phyloP scores from a whole-genome alignment of 371 early-diverging fungal species.

The Syncephalastrum sp. region DNA sequence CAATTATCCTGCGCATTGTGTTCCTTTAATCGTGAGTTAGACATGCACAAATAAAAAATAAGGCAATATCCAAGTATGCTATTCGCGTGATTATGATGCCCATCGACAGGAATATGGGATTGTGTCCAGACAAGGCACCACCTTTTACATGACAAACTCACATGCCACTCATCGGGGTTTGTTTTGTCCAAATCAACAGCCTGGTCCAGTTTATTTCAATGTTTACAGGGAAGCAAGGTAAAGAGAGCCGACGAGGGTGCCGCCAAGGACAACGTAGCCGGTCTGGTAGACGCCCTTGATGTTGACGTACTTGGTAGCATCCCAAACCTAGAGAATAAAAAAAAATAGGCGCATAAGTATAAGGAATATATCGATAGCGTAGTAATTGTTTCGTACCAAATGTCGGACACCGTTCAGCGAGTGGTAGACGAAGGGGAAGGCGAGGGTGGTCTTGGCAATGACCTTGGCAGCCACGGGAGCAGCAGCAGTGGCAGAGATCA shows the following conservation, averaged over 20 bases:
- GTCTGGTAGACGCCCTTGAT: constrained; percentile 80
- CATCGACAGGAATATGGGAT: too few species aligned
- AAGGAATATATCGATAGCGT: too few species aligned
- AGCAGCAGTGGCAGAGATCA: constrained; percentile 48
- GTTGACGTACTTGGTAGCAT: constrained; percentile 65
- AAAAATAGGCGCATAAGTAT: too few species aligned
- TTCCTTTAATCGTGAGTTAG: too few species aligned
- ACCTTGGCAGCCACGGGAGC: constrained; percentile 49
- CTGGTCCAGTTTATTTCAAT: not conserved
- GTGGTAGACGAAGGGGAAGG: constrained; percentile 83
- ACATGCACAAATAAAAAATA: too few species aligned
- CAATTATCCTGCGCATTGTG: too few species aligned
- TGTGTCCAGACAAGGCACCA: too few species aligned
- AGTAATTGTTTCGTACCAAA: constrained; percentile 54
- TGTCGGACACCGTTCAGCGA: constrained; percentile 86
- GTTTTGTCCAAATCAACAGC: too few species aligned
- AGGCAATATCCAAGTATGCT: too few species aligned
- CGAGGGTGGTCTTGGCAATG: constrained; percentile 49
- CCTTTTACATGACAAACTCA: too few species aligned
- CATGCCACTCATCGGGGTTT: too few species aligned
- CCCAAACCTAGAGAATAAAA: constrained; percentile 69
- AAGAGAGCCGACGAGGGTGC: constrained; percentile 57
- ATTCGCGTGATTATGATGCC: too few species aligned
- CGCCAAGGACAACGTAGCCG: constrained; percentile 79
- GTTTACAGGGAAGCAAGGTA: constrained; percentile 59